These are phyloP conservation scores for Talaromyces sp. DNA, from an alignment of 2,329 filamentous ascomycete species.

Conservation along the genomic window DNA sequence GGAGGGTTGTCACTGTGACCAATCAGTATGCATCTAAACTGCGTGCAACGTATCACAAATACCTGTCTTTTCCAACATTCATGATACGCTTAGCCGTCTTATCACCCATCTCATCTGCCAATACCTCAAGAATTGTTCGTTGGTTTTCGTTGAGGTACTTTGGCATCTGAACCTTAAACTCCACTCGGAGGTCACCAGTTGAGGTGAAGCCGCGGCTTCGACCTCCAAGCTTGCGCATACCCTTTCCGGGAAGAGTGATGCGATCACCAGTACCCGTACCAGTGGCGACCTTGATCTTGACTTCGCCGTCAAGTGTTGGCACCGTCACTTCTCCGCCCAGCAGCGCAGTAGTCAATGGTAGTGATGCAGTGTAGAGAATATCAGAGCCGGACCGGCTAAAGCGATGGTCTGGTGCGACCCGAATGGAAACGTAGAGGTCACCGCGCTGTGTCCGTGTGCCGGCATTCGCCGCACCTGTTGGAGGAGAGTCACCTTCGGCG, in stretches of 20 bases:
- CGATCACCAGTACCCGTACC: slow-evolving; percentile 91
- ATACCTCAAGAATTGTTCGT: slow-evolving; percentile 87
- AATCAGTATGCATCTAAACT: neutral
- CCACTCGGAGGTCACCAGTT: slow-evolving; percentile 81
- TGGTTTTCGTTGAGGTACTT: slow-evolving; percentile 92
- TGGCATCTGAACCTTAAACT: slow-evolving; percentile 93
- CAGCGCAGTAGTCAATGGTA: slow-evolving; percentile 88
- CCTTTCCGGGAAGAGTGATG: slow-evolving; percentile 83
- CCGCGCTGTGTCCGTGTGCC: slow-evolving; percentile 67
- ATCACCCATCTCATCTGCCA: slow-evolving; percentile 94
- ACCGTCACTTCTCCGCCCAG: slow-evolving; percentile 86
- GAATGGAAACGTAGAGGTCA: slow-evolving; percentile 87
- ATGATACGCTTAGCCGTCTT: slow-evolving; percentile 89
- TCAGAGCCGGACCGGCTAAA: slow-evolving; percentile 86
- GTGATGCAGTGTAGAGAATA: slow-evolving; percentile 84
- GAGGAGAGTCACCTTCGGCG: slow-evolving; percentile 81
- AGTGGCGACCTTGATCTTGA: slow-evolving; percentile 85
- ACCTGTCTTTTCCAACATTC: slow-evolving; percentile 66
- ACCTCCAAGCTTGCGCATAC: slow-evolving; percentile 80
- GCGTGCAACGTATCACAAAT: slow-evolving; percentile 31
- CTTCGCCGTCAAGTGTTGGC: slow-evolving; percentile 84
- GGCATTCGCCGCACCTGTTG: slow-evolving; percentile 66
- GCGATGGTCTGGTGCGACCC: slow-evolving; percentile 82
- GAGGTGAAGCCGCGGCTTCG: slow-evolving; percentile 54
- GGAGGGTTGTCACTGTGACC: slow-evolving; percentile 11